Evolutionary conservation across 2,329 filamentous ascomycete genomes (phyloP).

Genomic region (Anthostomella pinea): DNA sequence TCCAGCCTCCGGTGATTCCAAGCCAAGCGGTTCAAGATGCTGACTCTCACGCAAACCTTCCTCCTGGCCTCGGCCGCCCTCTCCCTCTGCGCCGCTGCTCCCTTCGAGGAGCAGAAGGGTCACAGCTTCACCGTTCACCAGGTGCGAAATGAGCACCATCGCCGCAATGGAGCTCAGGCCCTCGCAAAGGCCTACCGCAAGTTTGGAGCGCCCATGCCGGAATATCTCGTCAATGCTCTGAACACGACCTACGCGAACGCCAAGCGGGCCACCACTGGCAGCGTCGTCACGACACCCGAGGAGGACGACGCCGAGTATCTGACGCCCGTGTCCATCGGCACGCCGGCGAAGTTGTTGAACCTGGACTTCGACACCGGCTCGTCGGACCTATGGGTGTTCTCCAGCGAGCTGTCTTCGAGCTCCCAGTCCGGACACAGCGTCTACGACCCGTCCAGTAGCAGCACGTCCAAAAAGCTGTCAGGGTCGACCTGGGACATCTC

Average conservation of each 20-base stretch:
- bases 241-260: slow-evolving; percentile 2
- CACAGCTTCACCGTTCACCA: slow-evolving; percentile 27
- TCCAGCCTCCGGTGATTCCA: too few species aligned
- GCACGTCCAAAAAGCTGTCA: slow-evolving; percentile 16
- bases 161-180: slow-evolving; percentile 1
- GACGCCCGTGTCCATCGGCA: slow-evolving; percentile 25
- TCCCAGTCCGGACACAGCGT: slow-evolving; percentile 19
- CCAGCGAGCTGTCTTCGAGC: slow-evolving; percentile 12
- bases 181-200: slow-evolving; percentile 9
- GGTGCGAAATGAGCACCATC: slow-evolving; percentile 2
- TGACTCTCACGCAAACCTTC: slow-evolving; percentile 11
- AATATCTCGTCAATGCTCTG: slow-evolving; percentile 1
- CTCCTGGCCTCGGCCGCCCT: slow-evolving; percentile 12
- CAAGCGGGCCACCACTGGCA: slow-evolving; percentile 3
- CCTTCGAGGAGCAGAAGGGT: slow-evolving; percentile 8
- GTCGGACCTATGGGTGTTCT: slow-evolving; percentile 29
- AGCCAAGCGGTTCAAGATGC: slow-evolving; percentile 13
- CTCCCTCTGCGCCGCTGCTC: slow-evolving; percentile 9
- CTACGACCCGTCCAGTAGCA: slow-evolving; percentile 21
- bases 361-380: slow-evolving; percentile 29
- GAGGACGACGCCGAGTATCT: slow-evolving; percentile 21
- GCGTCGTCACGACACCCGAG: slow-evolving; percentile 4
- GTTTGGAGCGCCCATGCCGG: slow-evolving; percentile 7
- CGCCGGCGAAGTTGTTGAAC: slow-evolving; percentile 23
- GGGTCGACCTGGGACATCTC: slow-evolving; percentile 20